Evolutionary conservation across 495 filamentous ascomycete genomes (phyloP).

Genomic region (Penicillium diatomitis): DNA sequence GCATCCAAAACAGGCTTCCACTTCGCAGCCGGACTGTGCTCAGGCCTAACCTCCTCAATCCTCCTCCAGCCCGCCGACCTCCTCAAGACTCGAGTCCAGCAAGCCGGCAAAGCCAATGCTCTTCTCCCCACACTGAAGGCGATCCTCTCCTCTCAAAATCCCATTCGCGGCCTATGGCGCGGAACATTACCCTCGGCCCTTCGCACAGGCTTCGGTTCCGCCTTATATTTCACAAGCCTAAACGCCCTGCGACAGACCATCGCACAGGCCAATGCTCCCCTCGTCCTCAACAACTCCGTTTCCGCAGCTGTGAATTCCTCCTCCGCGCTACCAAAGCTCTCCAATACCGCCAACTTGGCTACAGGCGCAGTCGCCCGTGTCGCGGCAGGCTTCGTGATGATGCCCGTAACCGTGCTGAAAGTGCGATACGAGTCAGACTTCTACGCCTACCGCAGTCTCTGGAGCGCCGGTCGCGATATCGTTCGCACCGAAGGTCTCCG

Average conservation of each 20-base stretch:
- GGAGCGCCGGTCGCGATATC: conserved; percentile 66
- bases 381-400: conserved; percentile 80
- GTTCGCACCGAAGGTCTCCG: conserved; percentile 59
- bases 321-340: conserved; percentile 74
- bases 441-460: conserved; percentile 76
- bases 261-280: conserved; percentile 31
- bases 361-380: conserved; percentile 79
- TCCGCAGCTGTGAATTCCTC: conserved; percentile 37
- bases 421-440: conserved; percentile 85
- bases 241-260: conserved; percentile 70
- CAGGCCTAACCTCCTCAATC: conserved; percentile 76
- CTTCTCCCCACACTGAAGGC: conserved; percentile 61
- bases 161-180: conserved; percentile 78
- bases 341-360: conserved; percentile 72
- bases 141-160: conserved; percentile 51
- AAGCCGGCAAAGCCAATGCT: conserved; percentile 48
- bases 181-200: conserved; percentile 86
- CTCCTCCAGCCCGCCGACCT: conserved; percentile 94
- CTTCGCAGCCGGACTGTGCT: conserved; percentile 80
- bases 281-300: conserved; percentile 14
- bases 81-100: conserved; percentile 87
- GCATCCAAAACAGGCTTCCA: conserved; percentile 57
- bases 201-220: conserved; percentile 85
- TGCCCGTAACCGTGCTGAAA: conserved; percentile 95
- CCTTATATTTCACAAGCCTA: conserved; percentile 86